These are phyloP conservation scores for Spizellomyces punctatus DNA, from an alignment of 192 early-diverging fungal species.

Conservation along the genomic window DNA sequence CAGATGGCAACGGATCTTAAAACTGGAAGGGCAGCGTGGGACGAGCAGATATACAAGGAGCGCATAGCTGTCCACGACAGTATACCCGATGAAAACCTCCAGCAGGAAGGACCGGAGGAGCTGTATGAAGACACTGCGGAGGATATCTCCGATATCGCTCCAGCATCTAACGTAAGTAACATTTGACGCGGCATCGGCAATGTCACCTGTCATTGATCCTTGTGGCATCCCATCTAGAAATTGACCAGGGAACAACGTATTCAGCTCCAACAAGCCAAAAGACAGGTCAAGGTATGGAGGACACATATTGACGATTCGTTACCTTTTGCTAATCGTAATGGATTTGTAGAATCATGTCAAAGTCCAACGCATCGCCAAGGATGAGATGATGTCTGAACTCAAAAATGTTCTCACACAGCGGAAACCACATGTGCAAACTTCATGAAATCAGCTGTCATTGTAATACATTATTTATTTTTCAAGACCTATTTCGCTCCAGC, in stretches of 20 bases:
- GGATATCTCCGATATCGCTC: neutral
- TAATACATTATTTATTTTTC: too few species aligned
- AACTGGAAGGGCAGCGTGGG: neutral
- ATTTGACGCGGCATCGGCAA: neutral
- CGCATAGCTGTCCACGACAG: conserved; percentile 4
- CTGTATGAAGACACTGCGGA: conserved; percentile 5
- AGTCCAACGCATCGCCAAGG: too few species aligned
- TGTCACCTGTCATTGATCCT: neutral
- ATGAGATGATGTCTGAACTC: too few species aligned
- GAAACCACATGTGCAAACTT: too few species aligned
- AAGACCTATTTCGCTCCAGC: too few species aligned
- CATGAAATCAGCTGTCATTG: too few species aligned
- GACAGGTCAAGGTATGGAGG: too few species aligned
- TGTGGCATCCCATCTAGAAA: neutral
- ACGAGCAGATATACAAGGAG: neutral
- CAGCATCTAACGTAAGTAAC: neutral
- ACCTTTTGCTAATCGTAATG: too few species aligned
- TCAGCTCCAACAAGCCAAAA: neutral
- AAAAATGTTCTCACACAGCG: too few species aligned
- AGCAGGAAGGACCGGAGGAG: conserved; percentile 5
- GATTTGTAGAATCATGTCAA: too few species aligned
- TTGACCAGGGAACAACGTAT: conserved; percentile 3
- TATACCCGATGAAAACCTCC: neutral
- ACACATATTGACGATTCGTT: too few species aligned
- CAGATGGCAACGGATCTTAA: neutral